A percentile compares a stretch with the other conserved stretches of the same genome.
Evolutionary conservation across 306 rosid genomes (phyloP).

Genomic region (Boehmeria nivea): DNA sequence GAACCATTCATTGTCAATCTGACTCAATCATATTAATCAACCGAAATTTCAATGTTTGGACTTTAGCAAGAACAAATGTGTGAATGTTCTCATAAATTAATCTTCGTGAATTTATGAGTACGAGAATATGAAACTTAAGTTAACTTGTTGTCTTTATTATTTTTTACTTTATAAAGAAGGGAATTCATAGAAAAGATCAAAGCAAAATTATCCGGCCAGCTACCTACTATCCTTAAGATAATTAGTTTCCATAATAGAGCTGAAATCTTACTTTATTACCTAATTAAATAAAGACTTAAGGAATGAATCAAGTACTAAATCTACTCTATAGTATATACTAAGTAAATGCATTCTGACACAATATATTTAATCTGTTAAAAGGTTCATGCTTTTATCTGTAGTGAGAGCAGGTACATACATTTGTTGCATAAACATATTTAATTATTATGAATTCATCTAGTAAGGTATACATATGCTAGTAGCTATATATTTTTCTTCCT

Average conservation of each 20-base stretch:
- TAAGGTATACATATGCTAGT: not conserved
- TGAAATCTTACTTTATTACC: not conserved
- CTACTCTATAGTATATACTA: not conserved
- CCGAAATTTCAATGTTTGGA: no score
- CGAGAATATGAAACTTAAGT: no score
- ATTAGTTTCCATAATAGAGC: not conserved
- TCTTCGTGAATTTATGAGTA: no score
- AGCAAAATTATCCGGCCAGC: no score
- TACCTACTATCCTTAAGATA: no score
- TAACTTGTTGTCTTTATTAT: no score
- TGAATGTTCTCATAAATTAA: no score
- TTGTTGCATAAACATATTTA: slow-evolving; percentile 3
- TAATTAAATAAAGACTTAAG: not conserved
- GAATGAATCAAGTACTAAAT: not conserved
- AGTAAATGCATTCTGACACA: not conserved
- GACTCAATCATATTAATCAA: no score
- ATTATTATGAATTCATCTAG: not conserved
- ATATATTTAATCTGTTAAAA: not conserved
- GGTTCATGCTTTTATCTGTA: not conserved
- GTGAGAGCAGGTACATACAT: not conserved
- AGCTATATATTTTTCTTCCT: not conserved
- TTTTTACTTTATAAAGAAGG: no score
- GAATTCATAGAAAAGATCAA: no score
- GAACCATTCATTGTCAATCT: no score
- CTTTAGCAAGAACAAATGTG: no score